A percentile compares a stretch with the other conserved stretches of the same genome.
Evolutionary conservation across 306 rosid species (phyloP).

Genomic region (Citrullus colocynthis): DNA sequence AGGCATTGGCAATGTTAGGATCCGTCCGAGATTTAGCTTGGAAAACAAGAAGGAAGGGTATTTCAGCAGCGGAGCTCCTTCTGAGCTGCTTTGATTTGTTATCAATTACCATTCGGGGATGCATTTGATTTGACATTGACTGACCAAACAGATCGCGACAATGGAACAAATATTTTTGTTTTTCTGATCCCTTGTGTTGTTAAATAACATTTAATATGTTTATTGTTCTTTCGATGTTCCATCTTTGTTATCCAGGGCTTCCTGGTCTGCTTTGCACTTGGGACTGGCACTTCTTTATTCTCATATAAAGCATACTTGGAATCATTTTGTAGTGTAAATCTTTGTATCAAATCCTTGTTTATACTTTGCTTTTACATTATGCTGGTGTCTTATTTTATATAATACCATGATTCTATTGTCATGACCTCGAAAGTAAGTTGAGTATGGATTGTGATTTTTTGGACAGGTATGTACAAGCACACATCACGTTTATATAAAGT

Average conservation of each 20-base stretch:
- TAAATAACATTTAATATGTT: not conserved
- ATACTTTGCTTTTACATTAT: not conserved
- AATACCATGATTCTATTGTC: too few species aligned
- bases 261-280: not conserved
- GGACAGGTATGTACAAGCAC: not conserved
- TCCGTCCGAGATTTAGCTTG: not conserved
- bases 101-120: not conserved
- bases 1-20: slow-evolving; percentile 1
- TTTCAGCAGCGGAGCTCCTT: not conserved
- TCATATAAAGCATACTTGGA: too few species aligned
- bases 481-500: not conserved
- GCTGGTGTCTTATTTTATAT: not conserved
- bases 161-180: not conserved
- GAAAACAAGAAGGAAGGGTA: not conserved
- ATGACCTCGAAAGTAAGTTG: not conserved
- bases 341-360: not conserved
- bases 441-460: not conserved
- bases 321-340: not conserved
- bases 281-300: too few species aligned
- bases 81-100: slow-evolving; percentile 2
- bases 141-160: not conserved
- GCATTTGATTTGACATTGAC: not conserved
- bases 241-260: not conserved
- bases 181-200: not conserved
- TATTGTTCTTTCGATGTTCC: not conserved